phyloP scores from a whole-genome alignment of 495 filamentous ascomycete species.

The Lentithecium fluviatile region DNA sequence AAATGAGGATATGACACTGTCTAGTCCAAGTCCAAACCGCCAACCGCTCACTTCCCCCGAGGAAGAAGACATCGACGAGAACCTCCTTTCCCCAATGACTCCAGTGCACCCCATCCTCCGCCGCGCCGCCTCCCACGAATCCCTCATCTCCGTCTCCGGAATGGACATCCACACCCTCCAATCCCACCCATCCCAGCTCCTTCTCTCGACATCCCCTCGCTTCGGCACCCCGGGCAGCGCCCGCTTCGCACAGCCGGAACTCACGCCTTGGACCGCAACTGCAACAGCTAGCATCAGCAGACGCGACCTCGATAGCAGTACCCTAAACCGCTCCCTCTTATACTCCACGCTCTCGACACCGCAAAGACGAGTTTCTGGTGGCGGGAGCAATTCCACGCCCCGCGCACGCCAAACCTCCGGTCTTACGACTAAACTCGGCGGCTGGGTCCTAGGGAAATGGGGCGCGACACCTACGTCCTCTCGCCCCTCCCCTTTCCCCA shows the following conservation, averaged over 20 bases:
- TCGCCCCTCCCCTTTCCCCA: not conserved
- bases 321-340: slow-evolving; percentile 33
- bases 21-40: not conserved
- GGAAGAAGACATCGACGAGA: slow-evolving; percentile 15
- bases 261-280: slow-evolving; percentile 37
- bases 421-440: slow-evolving; percentile 34
- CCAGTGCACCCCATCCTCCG: slow-evolving; percentile 35
- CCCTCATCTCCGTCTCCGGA: slow-evolving; percentile 42
- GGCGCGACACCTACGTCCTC: slow-evolving; percentile 36
- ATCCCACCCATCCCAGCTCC: slow-evolving; percentile 32
- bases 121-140: slow-evolving; percentile 44
- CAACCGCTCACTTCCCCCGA: slow-evolving; percentile 19
- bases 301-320: slow-evolving; percentile 19
- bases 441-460: slow-evolving; percentile 45
- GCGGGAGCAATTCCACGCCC: not conserved
- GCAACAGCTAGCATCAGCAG: slow-evolving; percentile 29
- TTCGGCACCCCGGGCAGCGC: slow-evolving; percentile 17
- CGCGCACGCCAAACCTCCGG: not conserved
- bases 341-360: slow-evolving; percentile 35
- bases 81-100: slow-evolving; percentile 24
- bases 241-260: slow-evolving; percentile 24
- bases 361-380: slow-evolving; percentile 17
- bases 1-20: slow-evolving; percentile 24
- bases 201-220: slow-evolving; percentile 35
- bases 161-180: slow-evolving; percentile 45